Percentiles rank a stretch among this genome's conserved stretches.
Conservation (phyloP, 129 eudicot species). For the Flaveria brownii region DNA sequence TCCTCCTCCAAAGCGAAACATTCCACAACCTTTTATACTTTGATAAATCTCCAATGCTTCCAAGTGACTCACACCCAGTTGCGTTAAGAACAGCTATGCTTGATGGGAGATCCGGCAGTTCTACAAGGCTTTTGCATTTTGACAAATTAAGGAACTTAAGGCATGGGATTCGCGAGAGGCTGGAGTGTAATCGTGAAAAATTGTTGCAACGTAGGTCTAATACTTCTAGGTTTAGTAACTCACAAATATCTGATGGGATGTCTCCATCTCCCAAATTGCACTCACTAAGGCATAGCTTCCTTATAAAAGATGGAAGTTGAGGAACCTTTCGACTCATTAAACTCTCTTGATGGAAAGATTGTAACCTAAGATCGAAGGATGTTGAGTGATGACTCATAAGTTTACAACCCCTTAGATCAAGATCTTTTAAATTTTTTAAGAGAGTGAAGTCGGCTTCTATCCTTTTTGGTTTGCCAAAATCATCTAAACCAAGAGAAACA, state of each 20-base stretch:
- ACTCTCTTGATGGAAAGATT: not conserved
- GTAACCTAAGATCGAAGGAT: not conserved
- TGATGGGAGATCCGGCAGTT: constrained; percentile 19
- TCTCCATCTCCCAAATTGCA: constrained; percentile 20
- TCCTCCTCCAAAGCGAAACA: not conserved
- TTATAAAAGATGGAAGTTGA: constrained; percentile 11
- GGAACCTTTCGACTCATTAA: not conserved
- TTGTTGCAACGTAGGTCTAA: not conserved
- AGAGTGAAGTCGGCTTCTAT: not conserved
- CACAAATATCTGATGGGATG: not conserved
- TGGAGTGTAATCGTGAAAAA: constrained; percentile 10
- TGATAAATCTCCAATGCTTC: not conserved
- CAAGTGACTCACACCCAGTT: not conserved
- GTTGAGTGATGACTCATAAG: not conserved
- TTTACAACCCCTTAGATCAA: not conserved
- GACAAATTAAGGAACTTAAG: constrained; percentile 4
- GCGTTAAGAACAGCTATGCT: constrained; percentile 17
- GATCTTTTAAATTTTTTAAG: not conserved
- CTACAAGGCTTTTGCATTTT: not conserved
- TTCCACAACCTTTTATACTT: constrained; percentile 21
- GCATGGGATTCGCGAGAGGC: not conserved
- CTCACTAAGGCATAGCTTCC: not conserved
- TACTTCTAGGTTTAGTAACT: not conserved
- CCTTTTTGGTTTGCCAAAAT: not conserved
- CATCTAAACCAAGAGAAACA: not conserved